These are phyloP conservation scores for Cicer chorassanicum DNA, from an alignment of 306 rosid genomes.

Conservation along the genomic window DNA sequence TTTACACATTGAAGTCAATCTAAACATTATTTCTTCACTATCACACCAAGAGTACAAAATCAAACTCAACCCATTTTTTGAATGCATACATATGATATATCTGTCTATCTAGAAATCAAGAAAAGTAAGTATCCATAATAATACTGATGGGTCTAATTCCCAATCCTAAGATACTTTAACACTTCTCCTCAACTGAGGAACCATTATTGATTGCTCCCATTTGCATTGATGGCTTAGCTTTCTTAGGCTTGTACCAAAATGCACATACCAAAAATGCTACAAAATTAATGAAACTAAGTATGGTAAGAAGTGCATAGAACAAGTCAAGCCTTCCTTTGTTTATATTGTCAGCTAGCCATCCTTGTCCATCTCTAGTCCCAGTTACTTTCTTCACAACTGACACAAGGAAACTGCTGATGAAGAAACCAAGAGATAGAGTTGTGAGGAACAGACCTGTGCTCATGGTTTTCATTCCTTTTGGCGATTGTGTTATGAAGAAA, in stretches of 20 bases:
- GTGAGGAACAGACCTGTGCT: conserved; percentile 94
- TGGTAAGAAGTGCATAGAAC: conserved; percentile 75
- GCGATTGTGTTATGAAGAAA: conserved; percentile 92
- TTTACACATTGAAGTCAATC: conserved; percentile 34
- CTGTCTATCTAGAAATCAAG: conserved; percentile 30
- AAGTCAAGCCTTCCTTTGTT: conserved; percentile 80
- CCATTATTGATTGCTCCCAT: conserved; percentile 50
- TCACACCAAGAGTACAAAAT: conserved; percentile 10
- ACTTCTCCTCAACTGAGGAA: conserved; percentile 53
- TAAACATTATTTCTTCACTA: conserved; percentile 40
- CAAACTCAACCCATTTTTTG: conserved; percentile 23
- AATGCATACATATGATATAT: conserved; percentile 1
- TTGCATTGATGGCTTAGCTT: conserved; percentile 50
- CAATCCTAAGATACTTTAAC: conserved; percentile 43
- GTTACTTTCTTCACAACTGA: conserved; percentile 67
- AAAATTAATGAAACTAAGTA: conserved; percentile 64
- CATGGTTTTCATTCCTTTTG: conserved; percentile 95
- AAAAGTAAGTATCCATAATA: conserved; percentile 10
- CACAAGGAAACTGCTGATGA: conserved; percentile 83
- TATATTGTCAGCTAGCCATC: conserved; percentile 85
- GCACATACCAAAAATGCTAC: conserved; percentile 65
- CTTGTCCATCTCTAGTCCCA: conserved; percentile 58
- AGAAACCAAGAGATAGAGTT: conserved; percentile 84
- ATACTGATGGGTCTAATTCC: neutral
- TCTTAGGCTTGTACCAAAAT: conserved; percentile 68